These are phyloP conservation scores for Heliamphora pulchella DNA, from an alignment of 179 eudicot genomes.

Conservation along the genomic window DNA sequence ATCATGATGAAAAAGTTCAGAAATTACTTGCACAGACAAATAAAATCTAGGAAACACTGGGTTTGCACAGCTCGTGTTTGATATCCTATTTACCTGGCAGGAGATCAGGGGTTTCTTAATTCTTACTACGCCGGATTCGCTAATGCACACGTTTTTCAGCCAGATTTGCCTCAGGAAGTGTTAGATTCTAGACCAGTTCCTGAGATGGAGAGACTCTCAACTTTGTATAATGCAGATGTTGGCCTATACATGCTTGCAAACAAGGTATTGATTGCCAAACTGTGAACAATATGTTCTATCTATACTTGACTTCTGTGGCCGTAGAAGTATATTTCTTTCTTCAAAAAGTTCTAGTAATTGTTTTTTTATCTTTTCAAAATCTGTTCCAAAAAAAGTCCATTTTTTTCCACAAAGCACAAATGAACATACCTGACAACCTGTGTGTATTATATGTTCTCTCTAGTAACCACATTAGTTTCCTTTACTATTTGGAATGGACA, in stretches of 20 bases:
- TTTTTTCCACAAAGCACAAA: too few species aligned
- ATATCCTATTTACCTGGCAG: slow-evolving; percentile 27
- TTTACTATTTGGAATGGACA: too few species aligned
- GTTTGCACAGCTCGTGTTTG: background rate
- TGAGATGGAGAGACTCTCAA: slow-evolving; percentile 93
- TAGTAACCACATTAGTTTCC: too few species aligned
- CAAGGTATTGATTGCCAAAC: slow-evolving; percentile 45
- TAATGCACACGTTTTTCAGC: slow-evolving; percentile 78
- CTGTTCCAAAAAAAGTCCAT: too few species aligned
- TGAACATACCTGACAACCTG: too few species aligned
- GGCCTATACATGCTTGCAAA: slow-evolving; percentile 99
- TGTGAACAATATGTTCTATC: background rate
- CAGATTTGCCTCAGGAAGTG: slow-evolving; percentile 46
- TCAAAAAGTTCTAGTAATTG: too few species aligned
- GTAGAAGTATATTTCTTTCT: background rate
- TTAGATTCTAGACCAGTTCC: slow-evolving; percentile 57
- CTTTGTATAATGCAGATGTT: slow-evolving; percentile 95
- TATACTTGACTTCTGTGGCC: background rate
- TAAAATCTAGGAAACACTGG: background rate
- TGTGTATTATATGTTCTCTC: too few species aligned
- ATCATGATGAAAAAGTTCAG: background rate
- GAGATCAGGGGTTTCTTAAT: slow-evolving; percentile 95
- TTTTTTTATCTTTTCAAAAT: too few species aligned
- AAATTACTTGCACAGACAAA: background rate
- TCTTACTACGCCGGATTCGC: slow-evolving; percentile 80